Conservation (phyloP, 2,329 filamentous ascomycete species). For the Aspergillus viridinutans region DNA sequence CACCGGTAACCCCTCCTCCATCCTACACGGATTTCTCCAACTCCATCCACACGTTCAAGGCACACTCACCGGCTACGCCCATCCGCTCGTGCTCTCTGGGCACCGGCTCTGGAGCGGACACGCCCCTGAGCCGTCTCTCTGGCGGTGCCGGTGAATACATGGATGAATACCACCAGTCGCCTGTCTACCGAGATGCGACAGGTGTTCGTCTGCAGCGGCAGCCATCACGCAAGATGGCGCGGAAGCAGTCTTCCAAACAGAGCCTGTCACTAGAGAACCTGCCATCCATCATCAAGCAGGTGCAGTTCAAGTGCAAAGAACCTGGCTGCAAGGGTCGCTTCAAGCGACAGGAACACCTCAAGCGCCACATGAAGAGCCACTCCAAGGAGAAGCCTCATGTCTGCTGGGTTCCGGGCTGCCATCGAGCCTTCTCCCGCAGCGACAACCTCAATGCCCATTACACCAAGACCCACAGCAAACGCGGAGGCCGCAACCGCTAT, state of each 20-base stretch:
- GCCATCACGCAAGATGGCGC: constrained; percentile 27
- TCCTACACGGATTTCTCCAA: constrained; percentile 36
- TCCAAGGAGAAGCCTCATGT: constrained; percentile 42
- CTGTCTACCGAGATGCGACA: constrained; percentile 28
- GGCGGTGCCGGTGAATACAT: constrained; percentile 30
- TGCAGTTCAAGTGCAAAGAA: constrained; percentile 41
- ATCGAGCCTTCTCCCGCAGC: constrained; percentile 40
- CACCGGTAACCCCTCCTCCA: constrained; percentile 34
- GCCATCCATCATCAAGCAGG: constrained; percentile 37
- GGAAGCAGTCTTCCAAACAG: constrained; percentile 31
- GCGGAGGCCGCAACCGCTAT: constrained; percentile 43
- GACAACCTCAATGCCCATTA: constrained; percentile 46
- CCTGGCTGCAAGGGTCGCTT: constrained; percentile 44
- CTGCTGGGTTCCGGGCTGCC: constrained; percentile 43
- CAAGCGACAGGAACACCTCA: constrained; percentile 48
- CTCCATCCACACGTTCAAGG: constrained; percentile 30
- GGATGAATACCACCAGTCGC: constrained; percentile 33
- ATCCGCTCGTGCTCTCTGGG: constrained; percentile 34
- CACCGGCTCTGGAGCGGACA: constrained; percentile 31
- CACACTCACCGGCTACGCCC: constrained; percentile 35
- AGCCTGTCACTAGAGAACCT: constrained; percentile 34
- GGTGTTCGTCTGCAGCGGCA: constrained; percentile 27
- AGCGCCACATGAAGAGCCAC: constrained; percentile 47
- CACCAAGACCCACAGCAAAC: constrained; percentile 45
- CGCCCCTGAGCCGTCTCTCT: constrained; percentile 33